Conservation (phyloP, 2,329 filamentous ascomycete genomes). For the Trichoderma cornu-damae region DNA sequence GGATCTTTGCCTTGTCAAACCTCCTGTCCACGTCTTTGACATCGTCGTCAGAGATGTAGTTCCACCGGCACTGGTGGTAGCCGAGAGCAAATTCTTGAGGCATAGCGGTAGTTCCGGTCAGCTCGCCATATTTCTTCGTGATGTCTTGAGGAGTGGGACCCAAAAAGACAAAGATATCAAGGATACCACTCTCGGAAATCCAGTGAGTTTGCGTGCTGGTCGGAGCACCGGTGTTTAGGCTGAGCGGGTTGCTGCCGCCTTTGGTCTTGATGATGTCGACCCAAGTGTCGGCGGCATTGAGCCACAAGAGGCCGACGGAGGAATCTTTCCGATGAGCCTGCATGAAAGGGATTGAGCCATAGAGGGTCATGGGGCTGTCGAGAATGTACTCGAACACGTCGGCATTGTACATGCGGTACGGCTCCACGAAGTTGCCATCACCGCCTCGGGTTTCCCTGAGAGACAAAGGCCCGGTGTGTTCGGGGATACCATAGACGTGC, state of each 20-base stretch:
- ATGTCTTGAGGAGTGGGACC: conserved; percentile 81
- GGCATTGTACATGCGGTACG: conserved; percentile 91
- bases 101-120: conserved; percentile 86
- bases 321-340: conserved; percentile 93
- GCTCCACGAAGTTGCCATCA: conserved; percentile 76
- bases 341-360: conserved; percentile 97
- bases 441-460: conserved; percentile 87
- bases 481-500: conserved; percentile 90
- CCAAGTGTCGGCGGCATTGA: conserved; percentile 97
- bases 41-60: conserved; percentile 95
- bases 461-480: conserved; percentile 83
- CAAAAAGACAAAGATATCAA: conserved; percentile 93
- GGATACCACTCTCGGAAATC: conserved; percentile 85
- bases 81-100: conserved; percentile 88
- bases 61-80: conserved; percentile 98
- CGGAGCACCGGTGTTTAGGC: conserved; percentile 63
- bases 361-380: conserved; percentile 96
- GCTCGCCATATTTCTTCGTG: conserved; percentile 74
- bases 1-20: conserved; percentile 92
- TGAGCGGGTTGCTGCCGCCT: conserved; percentile 67
- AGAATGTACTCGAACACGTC: conserved; percentile 98
- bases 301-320: conserved; percentile 93
- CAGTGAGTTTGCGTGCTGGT: conserved; percentile 87
- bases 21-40: conserved; percentile 94
- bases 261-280: conserved; percentile 85